Conservation (phyloP, 2,329 filamentous ascomycete genomes). For the Cordyceps tenuipes region DNA sequence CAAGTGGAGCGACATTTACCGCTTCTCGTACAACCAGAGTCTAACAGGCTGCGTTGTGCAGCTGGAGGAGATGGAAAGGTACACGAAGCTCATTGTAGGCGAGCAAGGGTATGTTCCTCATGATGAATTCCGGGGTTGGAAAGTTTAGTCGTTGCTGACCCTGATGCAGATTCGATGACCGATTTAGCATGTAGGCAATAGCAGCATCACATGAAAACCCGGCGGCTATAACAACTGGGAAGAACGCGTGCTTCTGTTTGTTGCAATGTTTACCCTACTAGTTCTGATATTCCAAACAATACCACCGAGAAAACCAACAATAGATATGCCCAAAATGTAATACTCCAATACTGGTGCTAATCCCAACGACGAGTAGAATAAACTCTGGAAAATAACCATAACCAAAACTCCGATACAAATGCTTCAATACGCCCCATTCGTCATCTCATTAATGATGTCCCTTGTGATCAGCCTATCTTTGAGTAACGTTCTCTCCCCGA, state of each 20-base stretch:
- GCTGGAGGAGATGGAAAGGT: slow-evolving; percentile 45
- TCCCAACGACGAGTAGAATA: not conserved
- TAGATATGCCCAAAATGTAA: slow-evolving; percentile 12
- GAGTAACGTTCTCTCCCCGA: slow-evolving; percentile 54
- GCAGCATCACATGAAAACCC: not conserved
- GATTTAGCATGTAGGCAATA: slow-evolving; percentile 3
- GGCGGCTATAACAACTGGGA: not conserved
- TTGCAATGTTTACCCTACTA: not conserved
- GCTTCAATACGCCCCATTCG: slow-evolving; percentile 32
- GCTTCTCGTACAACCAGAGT: slow-evolving; percentile 45
- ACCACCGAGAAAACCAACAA: not conserved
- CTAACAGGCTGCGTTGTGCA: slow-evolving; percentile 47
- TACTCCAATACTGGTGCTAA: slow-evolving; percentile 11
- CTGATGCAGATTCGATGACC: slow-evolving; percentile 9
- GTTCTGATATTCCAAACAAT: slow-evolving; percentile 10
- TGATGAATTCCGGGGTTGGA: not conserved
- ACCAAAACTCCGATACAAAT: slow-evolving; percentile 5
- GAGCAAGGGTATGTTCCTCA: slow-evolving; percentile 36
- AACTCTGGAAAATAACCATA: not conserved
- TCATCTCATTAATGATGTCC: slow-evolving; percentile 70
- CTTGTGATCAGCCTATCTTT: slow-evolving; percentile 60
- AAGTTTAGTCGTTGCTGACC: not conserved
- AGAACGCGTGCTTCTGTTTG: not conserved
- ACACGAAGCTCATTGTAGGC: slow-evolving; percentile 49
- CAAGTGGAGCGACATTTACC: slow-evolving; percentile 50